phyloP scores from a whole-genome alignment of 768 basidiomycete species.

The Suillus discolor region DNA sequence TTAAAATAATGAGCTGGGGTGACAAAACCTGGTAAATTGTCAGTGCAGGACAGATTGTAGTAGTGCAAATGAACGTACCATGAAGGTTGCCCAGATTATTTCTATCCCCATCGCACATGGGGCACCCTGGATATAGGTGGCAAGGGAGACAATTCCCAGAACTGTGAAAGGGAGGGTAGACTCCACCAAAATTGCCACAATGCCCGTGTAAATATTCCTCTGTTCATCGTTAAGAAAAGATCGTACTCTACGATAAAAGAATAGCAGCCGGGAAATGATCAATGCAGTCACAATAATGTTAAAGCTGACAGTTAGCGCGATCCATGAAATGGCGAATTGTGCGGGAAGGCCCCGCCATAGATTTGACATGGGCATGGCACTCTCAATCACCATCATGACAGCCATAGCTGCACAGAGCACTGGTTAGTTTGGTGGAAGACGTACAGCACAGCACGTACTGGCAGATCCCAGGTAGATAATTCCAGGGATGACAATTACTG shows the following conservation, averaged over 20 bases:
- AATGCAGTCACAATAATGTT: constrained; percentile 6
- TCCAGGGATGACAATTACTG: constrained; percentile 8
- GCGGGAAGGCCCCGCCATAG: constrained; percentile 3
- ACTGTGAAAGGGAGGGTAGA: constrained; percentile 8
- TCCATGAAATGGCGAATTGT: constrained; percentile 8
- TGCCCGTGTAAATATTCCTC: background rate
- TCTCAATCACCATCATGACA: background rate
- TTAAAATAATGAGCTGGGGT: constrained; percentile 10
- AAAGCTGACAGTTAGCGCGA: constrained; percentile 3
- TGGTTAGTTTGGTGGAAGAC: background rate
- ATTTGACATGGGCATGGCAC: constrained; percentile 1
- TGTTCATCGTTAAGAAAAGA: background rate
- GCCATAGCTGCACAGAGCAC: background rate
- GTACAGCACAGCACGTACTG: background rate
- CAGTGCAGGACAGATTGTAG: no score
- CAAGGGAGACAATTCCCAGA: constrained; percentile 3
- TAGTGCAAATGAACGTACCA: background rate
- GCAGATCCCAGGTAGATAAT: constrained; percentile 6
- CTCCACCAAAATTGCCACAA: constrained; percentile 6
- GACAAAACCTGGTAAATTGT: background rate
- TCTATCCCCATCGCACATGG: background rate
- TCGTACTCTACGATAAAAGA: background rate
- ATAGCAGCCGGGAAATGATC: background rate
- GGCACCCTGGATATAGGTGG: background rate
- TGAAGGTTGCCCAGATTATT: background rate